These are phyloP conservation scores for Saprolegnia parasitica DNA, from an alignment of 352 stramenopile species.

Conservation along the genomic window DNA sequence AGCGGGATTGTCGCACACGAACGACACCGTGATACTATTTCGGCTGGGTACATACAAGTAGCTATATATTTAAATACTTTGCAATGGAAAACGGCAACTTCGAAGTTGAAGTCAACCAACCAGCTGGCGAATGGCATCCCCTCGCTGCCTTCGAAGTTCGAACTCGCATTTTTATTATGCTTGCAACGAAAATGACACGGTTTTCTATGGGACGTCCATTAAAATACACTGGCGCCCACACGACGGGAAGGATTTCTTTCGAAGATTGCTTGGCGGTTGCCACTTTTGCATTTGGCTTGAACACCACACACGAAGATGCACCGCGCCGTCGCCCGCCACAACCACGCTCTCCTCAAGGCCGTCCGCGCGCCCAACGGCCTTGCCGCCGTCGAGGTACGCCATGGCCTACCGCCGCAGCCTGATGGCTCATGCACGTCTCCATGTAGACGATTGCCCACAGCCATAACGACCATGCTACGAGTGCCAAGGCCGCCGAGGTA, in stretches of 20 bases:
- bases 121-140: constrained; percentile 9
- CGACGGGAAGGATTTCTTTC: constrained; percentile 10
- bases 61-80: constrained; percentile 1
- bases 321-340: not conserved
- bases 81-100: not conserved
- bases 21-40: not conserved
- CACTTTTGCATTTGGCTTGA: constrained; percentile 16
- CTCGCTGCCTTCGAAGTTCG: constrained; percentile 7
- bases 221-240: not conserved
- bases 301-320: constrained; percentile 3
- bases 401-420: not conserved
- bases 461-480: not conserved
- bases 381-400: not conserved
- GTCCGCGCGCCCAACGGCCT: constrained; percentile 2
- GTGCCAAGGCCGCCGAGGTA: constrained; percentile 13
- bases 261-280: constrained; percentile 11
- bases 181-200: not conserved
- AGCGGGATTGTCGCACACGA: constrained; percentile 1
- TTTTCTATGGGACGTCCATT: constrained; percentile 4
- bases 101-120: constrained; percentile 8
- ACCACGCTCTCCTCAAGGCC: constrained; percentile 8
- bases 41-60: not conserved
- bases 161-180: not conserved
- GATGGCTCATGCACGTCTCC: not conserved
- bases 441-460: not conserved